phyloP scores from a whole-genome alignment of 345 rosid species.

The Cardamine occulta region DNA sequence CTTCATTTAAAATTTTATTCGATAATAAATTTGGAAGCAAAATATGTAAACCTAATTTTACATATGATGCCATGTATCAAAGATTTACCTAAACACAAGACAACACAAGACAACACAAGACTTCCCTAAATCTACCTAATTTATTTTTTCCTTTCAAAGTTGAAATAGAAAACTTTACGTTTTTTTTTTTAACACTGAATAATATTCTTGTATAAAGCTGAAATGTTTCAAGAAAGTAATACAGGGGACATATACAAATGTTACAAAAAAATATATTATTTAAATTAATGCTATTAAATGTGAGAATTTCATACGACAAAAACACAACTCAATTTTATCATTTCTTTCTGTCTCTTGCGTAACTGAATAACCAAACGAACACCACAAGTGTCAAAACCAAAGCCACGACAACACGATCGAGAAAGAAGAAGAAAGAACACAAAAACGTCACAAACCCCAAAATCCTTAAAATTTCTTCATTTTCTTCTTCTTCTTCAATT shows the following conservation, averaged over 20 bases:
- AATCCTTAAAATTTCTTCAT: neutral
- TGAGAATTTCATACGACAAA: constrained; percentile 29
- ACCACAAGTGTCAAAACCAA: constrained; percentile 33
- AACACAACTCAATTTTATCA: constrained; percentile 15
- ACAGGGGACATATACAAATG: no score
- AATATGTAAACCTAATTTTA: no score
- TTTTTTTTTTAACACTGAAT: no score
- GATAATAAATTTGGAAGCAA: no score
- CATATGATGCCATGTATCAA: no score
- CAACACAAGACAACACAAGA: neutral
- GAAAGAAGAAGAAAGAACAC: neutral
- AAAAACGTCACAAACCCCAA: neutral
- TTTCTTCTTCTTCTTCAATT: constrained; percentile 4
- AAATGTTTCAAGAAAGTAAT: no score
- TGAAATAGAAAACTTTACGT: constrained; percentile 21
- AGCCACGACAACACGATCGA: constrained; percentile 11
- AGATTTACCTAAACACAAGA: neutral
- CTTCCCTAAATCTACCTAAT: neutral
- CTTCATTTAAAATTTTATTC: neutral
- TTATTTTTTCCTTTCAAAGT: neutral
- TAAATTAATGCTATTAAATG: constrained; percentile 1
- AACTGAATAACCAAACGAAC: constrained; percentile 31
- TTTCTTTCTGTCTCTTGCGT: constrained; percentile 37
- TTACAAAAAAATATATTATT: no score
- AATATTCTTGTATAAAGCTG: no score